Conservation (phyloP, 306 rosid genomes). For the Myrica gale region DNA sequence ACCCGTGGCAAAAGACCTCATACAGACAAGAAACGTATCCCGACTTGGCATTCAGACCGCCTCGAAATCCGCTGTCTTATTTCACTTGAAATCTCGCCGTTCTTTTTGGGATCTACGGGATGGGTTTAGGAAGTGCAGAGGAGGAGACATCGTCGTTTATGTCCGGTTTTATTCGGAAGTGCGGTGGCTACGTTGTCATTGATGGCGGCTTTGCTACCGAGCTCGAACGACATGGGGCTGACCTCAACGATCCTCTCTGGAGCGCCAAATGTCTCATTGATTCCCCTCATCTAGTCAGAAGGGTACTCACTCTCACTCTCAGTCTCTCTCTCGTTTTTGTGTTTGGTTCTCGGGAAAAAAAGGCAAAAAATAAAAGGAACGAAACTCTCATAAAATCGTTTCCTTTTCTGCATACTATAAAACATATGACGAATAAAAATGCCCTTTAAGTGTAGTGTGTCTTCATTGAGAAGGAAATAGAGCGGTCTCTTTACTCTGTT, state of each 20-base stretch:
- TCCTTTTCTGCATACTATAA: neutral
- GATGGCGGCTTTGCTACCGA: slow-evolving; percentile 96
- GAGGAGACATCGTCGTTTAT: slow-evolving; percentile 37
- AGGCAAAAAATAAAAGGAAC: neutral
- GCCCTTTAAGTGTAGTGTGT: no score
- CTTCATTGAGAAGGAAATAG: no score
- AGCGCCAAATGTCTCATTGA: slow-evolving; percentile 86
- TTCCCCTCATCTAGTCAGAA: slow-evolving; percentile 72
- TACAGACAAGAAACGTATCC: neutral
- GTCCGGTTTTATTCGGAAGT: slow-evolving; percentile 48
- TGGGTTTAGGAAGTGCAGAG: slow-evolving; percentile 20
- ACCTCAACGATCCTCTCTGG: slow-evolving; percentile 90
- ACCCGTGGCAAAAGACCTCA: neutral
- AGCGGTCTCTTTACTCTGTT: no score
- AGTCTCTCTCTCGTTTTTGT: neutral
- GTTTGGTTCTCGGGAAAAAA: neutral
- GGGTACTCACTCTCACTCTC: slow-evolving; percentile 44
- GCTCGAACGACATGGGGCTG: slow-evolving; percentile 87
- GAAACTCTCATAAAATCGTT: neutral
- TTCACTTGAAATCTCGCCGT: no score
- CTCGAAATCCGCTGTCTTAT: neutral
- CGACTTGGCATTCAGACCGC: neutral
- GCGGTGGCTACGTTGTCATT: slow-evolving; percentile 67
- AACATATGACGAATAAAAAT: neutral
- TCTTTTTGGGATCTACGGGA: neutral